phyloP scores from a whole-genome alignment of 129 eudicot species.

The Gnaphalium uliginosum region DNA sequence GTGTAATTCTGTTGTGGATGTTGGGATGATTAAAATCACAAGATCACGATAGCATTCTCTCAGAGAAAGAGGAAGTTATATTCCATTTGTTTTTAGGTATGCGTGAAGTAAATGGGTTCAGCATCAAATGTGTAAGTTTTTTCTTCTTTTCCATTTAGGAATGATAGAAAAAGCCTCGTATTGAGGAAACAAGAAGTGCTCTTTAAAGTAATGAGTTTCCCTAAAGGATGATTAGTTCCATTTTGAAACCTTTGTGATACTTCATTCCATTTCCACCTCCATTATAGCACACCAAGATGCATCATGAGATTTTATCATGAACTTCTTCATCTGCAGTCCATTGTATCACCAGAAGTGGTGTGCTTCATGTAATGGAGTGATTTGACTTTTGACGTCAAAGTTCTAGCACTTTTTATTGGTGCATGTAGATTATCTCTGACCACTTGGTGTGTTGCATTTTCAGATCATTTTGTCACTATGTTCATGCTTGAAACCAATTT shows the following conservation, averaged over 20 bases:
- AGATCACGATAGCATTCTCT: neutral
- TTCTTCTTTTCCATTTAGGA: neutral
- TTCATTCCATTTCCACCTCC: constrained; percentile 4
- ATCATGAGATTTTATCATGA: neutral
- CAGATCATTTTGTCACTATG: neutral
- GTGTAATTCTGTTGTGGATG: neutral
- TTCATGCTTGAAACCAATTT: neutral
- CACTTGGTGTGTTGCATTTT: constrained; percentile 6
- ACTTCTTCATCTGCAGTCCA: neutral
- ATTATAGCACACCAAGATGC: neutral
- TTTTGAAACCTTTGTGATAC: neutral
- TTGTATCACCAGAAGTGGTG: neutral
- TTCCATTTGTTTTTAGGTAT: neutral
- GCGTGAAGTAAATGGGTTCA: neutral
- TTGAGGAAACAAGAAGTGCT: neutral
- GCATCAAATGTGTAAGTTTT: neutral
- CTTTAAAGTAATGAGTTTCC: neutral
- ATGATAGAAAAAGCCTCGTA: neutral
- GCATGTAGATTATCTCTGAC: neutral
- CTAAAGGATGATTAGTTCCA: constrained; percentile 3
- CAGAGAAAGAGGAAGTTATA: neutral
- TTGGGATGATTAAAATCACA: neutral
- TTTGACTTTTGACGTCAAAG: constrained; percentile 15
- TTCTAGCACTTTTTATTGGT: neutral
- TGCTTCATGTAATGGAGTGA: neutral